Evolutionary conservation across 139 green algal species (phyloP).

Genomic region (Spirogloea muscicola): DNA sequence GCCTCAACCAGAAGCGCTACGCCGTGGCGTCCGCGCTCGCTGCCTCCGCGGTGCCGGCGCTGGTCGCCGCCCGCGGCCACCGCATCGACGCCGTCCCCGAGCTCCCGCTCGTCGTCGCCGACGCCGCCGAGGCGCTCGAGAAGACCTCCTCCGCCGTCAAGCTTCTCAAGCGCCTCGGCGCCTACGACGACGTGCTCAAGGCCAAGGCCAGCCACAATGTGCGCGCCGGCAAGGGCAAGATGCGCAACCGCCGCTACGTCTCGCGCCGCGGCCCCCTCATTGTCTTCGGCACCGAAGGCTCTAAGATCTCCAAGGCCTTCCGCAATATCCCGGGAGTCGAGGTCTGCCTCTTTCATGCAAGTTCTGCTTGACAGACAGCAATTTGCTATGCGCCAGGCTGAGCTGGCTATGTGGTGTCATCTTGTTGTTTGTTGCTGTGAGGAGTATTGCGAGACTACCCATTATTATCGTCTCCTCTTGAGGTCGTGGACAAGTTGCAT

Average conservation of each 20-base stretch:
- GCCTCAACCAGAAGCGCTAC: slow-evolving; percentile 96
- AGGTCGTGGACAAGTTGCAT: too few relatives aligned
- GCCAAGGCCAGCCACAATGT: slow-evolving; percentile 75
- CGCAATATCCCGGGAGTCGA: slow-evolving; percentile 96
- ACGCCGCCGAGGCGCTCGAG: slow-evolving; percentile 75
- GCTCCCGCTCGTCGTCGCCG: slow-evolving; percentile 89
- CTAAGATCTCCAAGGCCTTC: slow-evolving; percentile 67
- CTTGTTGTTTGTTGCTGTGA: too few relatives aligned
- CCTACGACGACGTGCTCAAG: slow-evolving; percentile 84
- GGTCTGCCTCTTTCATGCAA: too few relatives aligned
- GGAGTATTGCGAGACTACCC: too few relatives aligned
- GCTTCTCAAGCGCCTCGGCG: slow-evolving; percentile 82
- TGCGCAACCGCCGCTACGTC: slow-evolving; percentile 94
- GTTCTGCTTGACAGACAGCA: too few relatives aligned
- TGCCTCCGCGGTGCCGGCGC: slow-evolving; percentile 85
- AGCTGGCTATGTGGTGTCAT: too few relatives aligned
- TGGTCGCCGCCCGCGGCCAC: slow-evolving; percentile 96
- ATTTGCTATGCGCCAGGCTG: too few relatives aligned
- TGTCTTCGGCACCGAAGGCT: slow-evolving; percentile 79
- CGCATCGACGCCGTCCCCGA: slow-evolving; percentile 86
- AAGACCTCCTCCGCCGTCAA: slow-evolving; percentile 91
- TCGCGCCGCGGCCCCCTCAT: slow-evolving; percentile 91
- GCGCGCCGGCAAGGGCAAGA: slow-evolving; percentile 93
- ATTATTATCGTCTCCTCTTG: too few relatives aligned
- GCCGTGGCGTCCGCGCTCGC: slow-evolving; percentile 91